phyloP scores from a whole-genome alignment of 805 yeast genomes.

The Candida manassasensis region DNA sequence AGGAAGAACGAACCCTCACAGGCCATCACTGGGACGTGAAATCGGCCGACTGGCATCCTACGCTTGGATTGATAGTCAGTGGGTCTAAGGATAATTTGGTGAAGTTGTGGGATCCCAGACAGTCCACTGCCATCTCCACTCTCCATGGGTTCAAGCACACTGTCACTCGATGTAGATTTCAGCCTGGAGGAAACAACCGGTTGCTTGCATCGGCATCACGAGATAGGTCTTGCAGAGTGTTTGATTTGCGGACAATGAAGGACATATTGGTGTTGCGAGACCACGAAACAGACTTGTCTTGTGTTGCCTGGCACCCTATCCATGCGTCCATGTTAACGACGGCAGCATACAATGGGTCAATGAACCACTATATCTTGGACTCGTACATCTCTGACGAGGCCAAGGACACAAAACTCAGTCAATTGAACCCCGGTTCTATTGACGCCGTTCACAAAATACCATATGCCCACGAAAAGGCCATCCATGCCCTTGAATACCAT shows the following conservation, averaged over 20 bases:
- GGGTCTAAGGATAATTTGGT: constrained; percentile 95
- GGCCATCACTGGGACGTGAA: constrained; percentile 99
- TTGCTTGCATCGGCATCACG: constrained; percentile 82
- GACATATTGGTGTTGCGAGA: constrained; percentile 71
- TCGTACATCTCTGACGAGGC: constrained; percentile 35
- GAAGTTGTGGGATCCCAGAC: constrained; percentile 95
- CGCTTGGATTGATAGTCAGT: constrained; percentile 76
- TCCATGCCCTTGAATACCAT: constrained; percentile 86
- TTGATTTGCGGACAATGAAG: constrained; percentile 83
- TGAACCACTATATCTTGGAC: constrained; percentile 71
- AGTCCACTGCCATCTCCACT: constrained; percentile 68
- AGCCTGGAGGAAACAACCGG: constrained; percentile 69
- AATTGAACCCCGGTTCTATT: constrained; percentile 17
- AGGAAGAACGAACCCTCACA: constrained; percentile 70
- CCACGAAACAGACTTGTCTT: constrained; percentile 76
- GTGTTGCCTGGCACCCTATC: constrained; percentile 89
- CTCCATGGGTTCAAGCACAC: constrained; percentile 93
- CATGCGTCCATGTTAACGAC: constrained; percentile 76
- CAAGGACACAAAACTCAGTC: constrained; percentile 15
- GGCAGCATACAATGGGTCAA: constrained; percentile 86
- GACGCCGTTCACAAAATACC: constrained; percentile 65
- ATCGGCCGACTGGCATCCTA: constrained; percentile 95
- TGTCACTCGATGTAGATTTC: constrained; percentile 79
- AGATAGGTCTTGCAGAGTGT: constrained; percentile 82
- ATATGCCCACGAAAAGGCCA: constrained; percentile 90